Conservation (phyloP, 768 basidiomycete genomes). For the Mycena rosella region DNA sequence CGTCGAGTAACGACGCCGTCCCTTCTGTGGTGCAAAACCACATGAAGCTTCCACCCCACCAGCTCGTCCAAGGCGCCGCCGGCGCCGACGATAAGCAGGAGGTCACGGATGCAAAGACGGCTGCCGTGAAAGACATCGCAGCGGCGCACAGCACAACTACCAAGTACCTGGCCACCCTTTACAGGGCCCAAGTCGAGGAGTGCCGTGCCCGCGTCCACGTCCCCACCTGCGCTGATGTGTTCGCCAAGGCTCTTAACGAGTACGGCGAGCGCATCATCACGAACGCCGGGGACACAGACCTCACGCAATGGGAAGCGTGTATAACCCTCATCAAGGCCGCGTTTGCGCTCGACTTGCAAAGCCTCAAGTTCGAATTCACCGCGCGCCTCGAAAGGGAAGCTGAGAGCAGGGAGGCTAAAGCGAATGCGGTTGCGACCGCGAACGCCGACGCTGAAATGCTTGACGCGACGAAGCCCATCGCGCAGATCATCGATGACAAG, state of each 20-base stretch:
- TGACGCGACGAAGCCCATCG: slow-evolving; percentile 11
- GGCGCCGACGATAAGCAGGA: neutral
- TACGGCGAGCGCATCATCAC: slow-evolving; percentile 20
- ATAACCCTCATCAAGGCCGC: slow-evolving; percentile 11
- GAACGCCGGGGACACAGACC: neutral
- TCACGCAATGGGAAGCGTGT: too few relatives aligned
- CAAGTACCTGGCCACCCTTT: slow-evolving; percentile 3
- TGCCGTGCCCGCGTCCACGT: neutral
- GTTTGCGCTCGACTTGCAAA: neutral
- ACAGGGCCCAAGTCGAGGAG: slow-evolving; percentile 17
- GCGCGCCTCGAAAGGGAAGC: slow-evolving; percentile 11
- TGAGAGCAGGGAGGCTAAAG: slow-evolving; percentile 3
- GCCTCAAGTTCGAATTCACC: slow-evolving; percentile 4
- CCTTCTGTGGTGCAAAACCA: neutral
- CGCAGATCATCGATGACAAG: neutral
- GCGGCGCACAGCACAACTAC: neutral
- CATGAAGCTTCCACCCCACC: neutral
- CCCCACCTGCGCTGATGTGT: slow-evolving; percentile 1
- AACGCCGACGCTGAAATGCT: slow-evolving; percentile 12
- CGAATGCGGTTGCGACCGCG: neutral
- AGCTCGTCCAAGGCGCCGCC: neutral
- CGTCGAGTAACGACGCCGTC: neutral
- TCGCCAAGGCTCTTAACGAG: too few relatives aligned
- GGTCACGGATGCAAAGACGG: neutral
- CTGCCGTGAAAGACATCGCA: slow-evolving; percentile 17